These are phyloP conservation scores for Helotiales sp. DNA, from an alignment of 2,329 filamentous ascomycete genomes.

Conservation along the genomic window DNA sequence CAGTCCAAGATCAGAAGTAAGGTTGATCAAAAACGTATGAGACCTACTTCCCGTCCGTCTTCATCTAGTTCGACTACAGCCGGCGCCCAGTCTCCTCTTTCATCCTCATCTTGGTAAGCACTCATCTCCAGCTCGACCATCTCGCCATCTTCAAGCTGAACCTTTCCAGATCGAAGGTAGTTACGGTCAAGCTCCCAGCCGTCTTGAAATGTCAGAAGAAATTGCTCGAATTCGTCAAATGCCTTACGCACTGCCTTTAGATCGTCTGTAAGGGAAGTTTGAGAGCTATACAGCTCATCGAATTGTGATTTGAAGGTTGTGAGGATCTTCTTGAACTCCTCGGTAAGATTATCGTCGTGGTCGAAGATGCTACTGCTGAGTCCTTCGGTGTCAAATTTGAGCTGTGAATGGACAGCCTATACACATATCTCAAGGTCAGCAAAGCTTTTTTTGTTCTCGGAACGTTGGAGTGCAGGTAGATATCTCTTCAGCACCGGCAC, in stretches of 20 bases:
- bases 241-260: constrained; percentile 47
- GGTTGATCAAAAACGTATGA: constrained; percentile 32
- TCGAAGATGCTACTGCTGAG: constrained; percentile 45
- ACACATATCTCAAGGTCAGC: no score
- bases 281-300: constrained; percentile 44
- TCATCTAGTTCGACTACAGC: constrained; percentile 36
- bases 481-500: no score
- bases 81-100: constrained; percentile 37
- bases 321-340: constrained; percentile 47
- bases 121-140: constrained; percentile 47
- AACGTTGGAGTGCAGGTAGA: no score
- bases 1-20: no score
- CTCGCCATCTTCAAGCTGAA: constrained; percentile 52
- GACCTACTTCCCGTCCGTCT: constrained; percentile 34
- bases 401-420: constrained; percentile 55
- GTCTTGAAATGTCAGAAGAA: constrained; percentile 42
- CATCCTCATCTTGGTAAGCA: constrained; percentile 54
- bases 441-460: no score
- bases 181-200: constrained; percentile 57
- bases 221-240: constrained; percentile 50
- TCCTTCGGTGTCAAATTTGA: constrained; percentile 52
- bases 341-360: constrained; percentile 31
- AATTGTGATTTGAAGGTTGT: constrained; percentile 56
- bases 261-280: constrained; percentile 39
- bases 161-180: constrained; percentile 48